A percentile compares a stretch with the other conserved stretches of the same genome.
Evolutionary conservation across 176 grass and related monocot genomes (phyloP).

Genomic region (Eragrostis nindensis): DNA sequence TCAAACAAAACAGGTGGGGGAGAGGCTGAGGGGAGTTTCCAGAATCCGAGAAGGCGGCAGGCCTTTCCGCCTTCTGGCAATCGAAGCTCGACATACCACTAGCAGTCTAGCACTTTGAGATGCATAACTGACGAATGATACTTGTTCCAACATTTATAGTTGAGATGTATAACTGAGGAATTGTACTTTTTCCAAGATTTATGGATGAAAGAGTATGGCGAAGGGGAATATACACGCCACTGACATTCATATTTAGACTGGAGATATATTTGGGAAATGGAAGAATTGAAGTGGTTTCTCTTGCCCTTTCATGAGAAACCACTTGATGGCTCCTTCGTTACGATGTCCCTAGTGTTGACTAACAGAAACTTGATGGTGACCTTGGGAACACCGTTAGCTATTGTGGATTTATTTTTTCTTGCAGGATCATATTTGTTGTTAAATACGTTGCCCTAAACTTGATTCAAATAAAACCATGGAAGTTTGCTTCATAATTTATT

Average conservation of each 20-base stretch:
- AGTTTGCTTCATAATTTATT: neutral
- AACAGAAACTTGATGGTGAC: constrained; percentile 32
- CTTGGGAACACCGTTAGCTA: constrained; percentile 33
- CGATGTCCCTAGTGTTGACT: neutral
- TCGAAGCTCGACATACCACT: constrained; percentile 66
- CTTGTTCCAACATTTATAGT: neutral
- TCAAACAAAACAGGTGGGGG: constrained; percentile 12
- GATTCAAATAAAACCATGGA: neutral
- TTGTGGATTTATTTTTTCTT: neutral
- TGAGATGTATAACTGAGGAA: constrained; percentile 4
- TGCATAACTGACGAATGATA: constrained; percentile 18
- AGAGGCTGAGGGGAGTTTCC: constrained; percentile 47
- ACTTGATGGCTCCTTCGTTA: neutral
- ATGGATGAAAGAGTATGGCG: neutral
- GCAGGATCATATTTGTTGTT: neutral
- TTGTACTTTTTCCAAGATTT: constrained; percentile 15
- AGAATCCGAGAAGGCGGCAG: constrained; percentile 65
- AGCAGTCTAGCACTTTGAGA: constrained; percentile 37
- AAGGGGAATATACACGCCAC: neutral
- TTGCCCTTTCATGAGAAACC: neutral
- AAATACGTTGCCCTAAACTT: neutral
- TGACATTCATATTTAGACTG: neutral
- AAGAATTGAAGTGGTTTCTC: neutral
- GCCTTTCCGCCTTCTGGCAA: constrained; percentile 91
- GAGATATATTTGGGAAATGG: neutral